phyloP scores from a whole-genome alignment of 257 asterid species.

The Solanum tarapatanum region DNA sequence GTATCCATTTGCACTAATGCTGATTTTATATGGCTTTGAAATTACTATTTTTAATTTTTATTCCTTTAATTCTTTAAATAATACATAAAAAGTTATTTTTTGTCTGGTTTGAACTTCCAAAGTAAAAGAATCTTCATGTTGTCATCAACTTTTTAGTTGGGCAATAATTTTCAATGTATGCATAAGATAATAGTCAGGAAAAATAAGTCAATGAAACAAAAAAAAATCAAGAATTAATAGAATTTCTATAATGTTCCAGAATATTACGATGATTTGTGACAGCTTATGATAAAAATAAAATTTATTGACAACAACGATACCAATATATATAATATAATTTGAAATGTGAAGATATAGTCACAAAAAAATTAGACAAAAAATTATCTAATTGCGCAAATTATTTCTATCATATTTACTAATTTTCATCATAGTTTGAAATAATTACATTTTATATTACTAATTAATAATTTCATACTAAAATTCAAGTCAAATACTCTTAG shows the following conservation, averaged over 20 bases:
- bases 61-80: neutral
- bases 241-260: neutral
- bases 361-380: no score
- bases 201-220: neutral
- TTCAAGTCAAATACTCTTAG: neutral
- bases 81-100: neutral
- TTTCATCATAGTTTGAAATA: no score
- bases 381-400: no score
- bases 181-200: neutral
- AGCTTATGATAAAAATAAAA: neutral
- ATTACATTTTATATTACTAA: neutral
- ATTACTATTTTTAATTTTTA: neutral
- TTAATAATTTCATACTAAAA: no score
- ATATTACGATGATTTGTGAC: neutral
- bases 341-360: no score
- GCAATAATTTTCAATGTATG: neutral
- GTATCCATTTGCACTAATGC: neutral
- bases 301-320: neutral
- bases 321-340: no score
- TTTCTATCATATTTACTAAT: neutral
- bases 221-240: no score
- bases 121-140: neutral
- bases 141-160: neutral
- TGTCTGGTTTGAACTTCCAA: neutral
- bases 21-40: neutral